Evolutionary conservation across 1,139 yeast genomes (phyloP), one percentile per base, ranked within the genome.

Genomic region (Candida gigantensis): DNA sequence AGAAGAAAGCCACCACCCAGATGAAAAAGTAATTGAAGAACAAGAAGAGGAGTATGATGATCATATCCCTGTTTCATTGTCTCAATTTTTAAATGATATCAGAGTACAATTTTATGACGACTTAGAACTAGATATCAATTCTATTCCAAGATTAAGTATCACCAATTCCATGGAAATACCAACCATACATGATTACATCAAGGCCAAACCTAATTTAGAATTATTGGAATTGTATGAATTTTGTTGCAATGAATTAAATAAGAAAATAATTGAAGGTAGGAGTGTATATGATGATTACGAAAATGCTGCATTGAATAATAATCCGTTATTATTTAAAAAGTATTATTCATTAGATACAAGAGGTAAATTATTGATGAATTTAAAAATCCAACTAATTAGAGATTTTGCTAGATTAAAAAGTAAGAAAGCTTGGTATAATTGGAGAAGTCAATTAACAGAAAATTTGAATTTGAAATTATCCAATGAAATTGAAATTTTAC

Each of bases 91-190:
- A 45, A 54, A 53, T 6, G 77, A 74, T 39, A 59, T 77, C 7
- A 72, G 74, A 0, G 65, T 78, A 11, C 68, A 69, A 30, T 79
- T 79, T 46, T 74, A 69, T 45, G 78, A 77, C 45, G 79, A 75
- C 43, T 57, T 72, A 39, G 72, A 72, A 29, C 61, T 72, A 17
- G 71, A 58, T 50, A 56, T 47, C 32, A 58, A 51, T 38, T 50
- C 52, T 30, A 55, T 45, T 18, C 54, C 46, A n/a, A 45, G 63
- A 29, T 39, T 53, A 20, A 60, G 65, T 30, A 48, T 59, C 1
- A 46, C 52, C 1, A 42, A 43, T n/a, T 10, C 23, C 5, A 38
- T 44, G 5, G 52, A 54, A 15, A 45, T 43, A 2, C 17, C 28
- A 6, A 39, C 46, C 1, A 46, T 50, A 15, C 37, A 41, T 1